phyloP scores from a whole-genome alignment of 2,329 filamentous ascomycete genomes.

The Fusarium staphyleae region DNA sequence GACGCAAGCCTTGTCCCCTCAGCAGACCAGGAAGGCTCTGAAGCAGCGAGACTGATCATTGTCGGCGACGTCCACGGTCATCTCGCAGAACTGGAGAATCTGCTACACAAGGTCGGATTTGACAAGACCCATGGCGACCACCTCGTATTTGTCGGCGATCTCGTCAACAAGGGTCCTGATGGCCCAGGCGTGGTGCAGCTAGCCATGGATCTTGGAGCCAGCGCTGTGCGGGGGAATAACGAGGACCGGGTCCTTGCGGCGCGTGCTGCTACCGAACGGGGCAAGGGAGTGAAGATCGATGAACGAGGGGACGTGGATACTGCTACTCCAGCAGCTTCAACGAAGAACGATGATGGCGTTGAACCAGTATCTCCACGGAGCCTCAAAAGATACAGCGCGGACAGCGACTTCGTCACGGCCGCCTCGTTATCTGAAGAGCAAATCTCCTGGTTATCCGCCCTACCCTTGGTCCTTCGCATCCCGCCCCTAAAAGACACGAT shows the following conservation, averaged over 20 bases:
- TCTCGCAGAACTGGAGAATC: constrained; percentile 64
- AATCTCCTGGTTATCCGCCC: constrained; percentile 21
- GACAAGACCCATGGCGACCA: constrained; percentile 62
- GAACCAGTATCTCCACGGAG: constrained; percentile 2
- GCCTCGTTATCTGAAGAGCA: constrained; percentile 14
- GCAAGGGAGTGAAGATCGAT: background rate
- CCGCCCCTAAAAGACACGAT: background rate
- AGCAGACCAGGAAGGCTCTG: background rate
- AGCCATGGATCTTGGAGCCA: constrained; percentile 72
- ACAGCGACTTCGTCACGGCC: constrained; percentile 30
- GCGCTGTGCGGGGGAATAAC: constrained; percentile 84
- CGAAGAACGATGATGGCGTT: background rate
- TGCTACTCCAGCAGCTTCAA: background rate
- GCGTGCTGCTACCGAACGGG: constrained; percentile 13
- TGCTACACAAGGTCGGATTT: constrained; percentile 74
- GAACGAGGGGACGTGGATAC: background rate
- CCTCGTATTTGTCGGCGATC: constrained; percentile 75
- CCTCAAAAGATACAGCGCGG: constrained; percentile 25
- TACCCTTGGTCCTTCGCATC: constrained; percentile 27
- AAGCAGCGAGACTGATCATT: constrained; percentile 57
- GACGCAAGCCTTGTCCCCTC: background rate
- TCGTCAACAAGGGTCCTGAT: constrained; percentile 85
- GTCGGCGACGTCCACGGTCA: constrained; percentile 92
- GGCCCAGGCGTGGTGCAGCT: constrained; percentile 77
- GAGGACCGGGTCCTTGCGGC: constrained; percentile 77